Base-by-base conservation (phyloP, 2,329 filamentous ascomycete species). In the Chalaropsis thielavioides region DNA sequence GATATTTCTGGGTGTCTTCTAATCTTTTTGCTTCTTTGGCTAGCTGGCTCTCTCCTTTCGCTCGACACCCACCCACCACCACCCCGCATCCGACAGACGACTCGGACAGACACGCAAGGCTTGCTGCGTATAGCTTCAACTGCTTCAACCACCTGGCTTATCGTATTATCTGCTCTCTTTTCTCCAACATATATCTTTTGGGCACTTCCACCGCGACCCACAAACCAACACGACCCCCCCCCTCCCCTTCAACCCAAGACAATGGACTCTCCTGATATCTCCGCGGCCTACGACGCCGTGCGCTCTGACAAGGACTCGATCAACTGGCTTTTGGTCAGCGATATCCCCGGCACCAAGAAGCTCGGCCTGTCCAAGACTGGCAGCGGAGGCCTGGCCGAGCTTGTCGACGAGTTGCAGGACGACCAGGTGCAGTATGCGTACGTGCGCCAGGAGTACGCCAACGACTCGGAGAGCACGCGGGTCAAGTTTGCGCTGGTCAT, bases 401-500 rank as follows among this genome's bases (percentile, higher is more conserved):
- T 88, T 68, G 76, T 78, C n/a, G 71, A 70, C 40, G 74, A 77
- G 68, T 76, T 88, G 11, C 83, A 84, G 72, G 78, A 83, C 71
- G 71, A 72, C 43, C 79, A 85, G 74, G 84, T 84, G 64, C 82
- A 85, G 73, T 88, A 87, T 76, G 84, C 78, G 64, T 87, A 87
- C 75, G 81, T 78, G 69, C 81, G 83, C 38, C 76, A 86, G 72
- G 83, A 87, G 76, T 83, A 88, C 73, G 84, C 84, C 72, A 88
- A 88, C 76, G 85, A 89, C 73, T 82, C 82, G 69, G 86, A 89
- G 77, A 83, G 79, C 74, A 84, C 77, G 71, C 78, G 86, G 44
- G 81, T 87, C 71, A 89, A 89, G 76, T 88, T 88, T 72, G 80
- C 77, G 61, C 78, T 89, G 61, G 75, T 88, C 40, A 79, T 87